These are phyloP conservation scores for Blepharisma undulans DNA, from an alignment of 169 alveolate species.

Conservation along the genomic window DNA sequence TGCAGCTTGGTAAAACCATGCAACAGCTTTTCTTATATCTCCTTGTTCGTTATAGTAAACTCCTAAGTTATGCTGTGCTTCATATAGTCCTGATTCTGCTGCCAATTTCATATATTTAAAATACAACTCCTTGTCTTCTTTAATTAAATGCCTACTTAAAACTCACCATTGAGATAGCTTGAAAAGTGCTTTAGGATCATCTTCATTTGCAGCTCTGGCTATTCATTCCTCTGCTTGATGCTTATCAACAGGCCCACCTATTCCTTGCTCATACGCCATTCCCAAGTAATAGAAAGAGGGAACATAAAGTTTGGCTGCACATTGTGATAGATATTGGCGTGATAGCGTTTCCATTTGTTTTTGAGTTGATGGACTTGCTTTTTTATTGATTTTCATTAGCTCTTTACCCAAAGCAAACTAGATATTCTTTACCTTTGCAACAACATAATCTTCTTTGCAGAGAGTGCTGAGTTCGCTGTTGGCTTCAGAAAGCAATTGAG, in stretches of 20 bases:
- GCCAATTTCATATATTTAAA: conserved; percentile 25
- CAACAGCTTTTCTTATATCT: conserved; percentile 2
- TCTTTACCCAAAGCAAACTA: conserved; percentile 40
- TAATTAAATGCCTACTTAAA: not conserved
- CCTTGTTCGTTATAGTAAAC: conserved; percentile 3
- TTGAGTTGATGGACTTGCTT: not conserved
- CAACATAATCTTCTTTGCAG: not conserved
- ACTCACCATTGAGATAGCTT: not conserved
- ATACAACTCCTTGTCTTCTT: not conserved
- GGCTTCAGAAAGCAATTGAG: not conserved
- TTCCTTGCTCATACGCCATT: conserved; percentile 10
- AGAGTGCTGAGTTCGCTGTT: not conserved
- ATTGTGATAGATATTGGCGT: not conserved
- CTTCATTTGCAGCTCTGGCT: not conserved
- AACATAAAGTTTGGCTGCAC: not conserved
- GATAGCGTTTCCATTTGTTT: not conserved
- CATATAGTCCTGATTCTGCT: conserved; percentile 29
- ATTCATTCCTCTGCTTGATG: not conserved
- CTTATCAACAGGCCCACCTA: not conserved
- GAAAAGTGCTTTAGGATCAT: conserved; percentile 35
- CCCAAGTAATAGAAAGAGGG: conserved; percentile 27
- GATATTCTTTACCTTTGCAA: not conserved
- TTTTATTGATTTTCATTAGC: not conserved
- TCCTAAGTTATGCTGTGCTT: conserved; percentile 39
- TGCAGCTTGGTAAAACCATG: conserved; percentile 32